Evolutionary conservation across 2,329 filamentous ascomycete species (phyloP).

Genomic region (Penicillium sp.): DNA sequence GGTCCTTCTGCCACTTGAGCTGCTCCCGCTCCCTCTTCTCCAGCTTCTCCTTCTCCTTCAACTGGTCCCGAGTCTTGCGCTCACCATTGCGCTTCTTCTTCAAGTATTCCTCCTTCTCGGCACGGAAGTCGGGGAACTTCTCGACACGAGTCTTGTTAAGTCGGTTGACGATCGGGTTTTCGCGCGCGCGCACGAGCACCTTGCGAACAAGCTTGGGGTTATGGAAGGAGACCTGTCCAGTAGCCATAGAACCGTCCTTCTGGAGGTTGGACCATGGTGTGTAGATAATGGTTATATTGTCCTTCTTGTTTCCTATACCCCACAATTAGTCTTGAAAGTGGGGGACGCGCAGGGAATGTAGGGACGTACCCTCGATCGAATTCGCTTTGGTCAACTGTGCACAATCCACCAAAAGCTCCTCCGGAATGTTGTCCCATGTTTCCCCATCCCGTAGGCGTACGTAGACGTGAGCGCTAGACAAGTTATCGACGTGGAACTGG

Average conservation of each 20-base stretch:
- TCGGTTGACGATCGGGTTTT: slow-evolving; percentile 93
- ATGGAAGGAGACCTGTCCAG: slow-evolving; percentile 93
- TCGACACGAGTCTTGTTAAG: slow-evolving; percentile 95
- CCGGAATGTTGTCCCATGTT: slow-evolving; percentile 78
- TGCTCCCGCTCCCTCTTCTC: slow-evolving; percentile 74
- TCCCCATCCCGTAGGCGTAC: slow-evolving; percentile 77
- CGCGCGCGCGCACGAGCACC: slow-evolving; percentile 73
- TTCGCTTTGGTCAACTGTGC: slow-evolving; percentile 99
- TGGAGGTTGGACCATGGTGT: slow-evolving; percentile 96
- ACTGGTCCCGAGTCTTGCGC: slow-evolving; percentile 41
- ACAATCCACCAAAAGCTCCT: slow-evolving; percentile 76
- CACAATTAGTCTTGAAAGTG: not conserved
- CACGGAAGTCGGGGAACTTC: slow-evolving; percentile 77
- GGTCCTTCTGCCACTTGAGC: slow-evolving; percentile 93
- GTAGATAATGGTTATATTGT: slow-evolving; percentile 95
- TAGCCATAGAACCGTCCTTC: slow-evolving; percentile 94
- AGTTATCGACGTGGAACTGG: slow-evolving; percentile 95
- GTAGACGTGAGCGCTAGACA: slow-evolving; percentile 96
- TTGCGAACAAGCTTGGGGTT: slow-evolving; percentile 80
- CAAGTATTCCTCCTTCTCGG: slow-evolving; percentile 76
- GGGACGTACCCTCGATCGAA: slow-evolving; percentile 78
- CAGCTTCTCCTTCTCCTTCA: slow-evolving; percentile 41
- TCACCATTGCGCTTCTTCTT: slow-evolving; percentile 72
- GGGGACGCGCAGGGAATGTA: slow-evolving; percentile 6
- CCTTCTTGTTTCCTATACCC: slow-evolving; percentile 85